These are phyloP conservation scores for Hebeloma cylindrosporum DNA, from an alignment of 768 basidiomycete genomes.

Conservation along the genomic window DNA sequence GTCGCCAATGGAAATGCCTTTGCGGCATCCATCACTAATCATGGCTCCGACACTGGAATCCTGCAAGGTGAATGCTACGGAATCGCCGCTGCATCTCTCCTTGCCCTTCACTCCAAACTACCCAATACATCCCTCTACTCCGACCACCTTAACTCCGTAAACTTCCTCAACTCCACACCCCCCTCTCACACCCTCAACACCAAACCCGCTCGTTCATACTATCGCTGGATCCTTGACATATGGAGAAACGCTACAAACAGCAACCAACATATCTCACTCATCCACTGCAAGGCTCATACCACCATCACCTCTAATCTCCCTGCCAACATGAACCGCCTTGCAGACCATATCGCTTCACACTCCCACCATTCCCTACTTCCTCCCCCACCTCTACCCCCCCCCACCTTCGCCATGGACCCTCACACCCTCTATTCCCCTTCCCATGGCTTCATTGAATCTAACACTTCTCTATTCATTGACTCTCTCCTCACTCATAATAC, in stretches of 20 bases:
- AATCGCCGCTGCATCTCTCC: neutral
- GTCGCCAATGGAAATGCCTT: neutral
- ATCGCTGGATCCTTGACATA: slow-evolving; percentile 8
- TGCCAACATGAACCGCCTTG: neutral
- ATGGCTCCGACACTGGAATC: slow-evolving; percentile 1
- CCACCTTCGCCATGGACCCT: slow-evolving; percentile 2
- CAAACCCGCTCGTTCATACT: slow-evolving; percentile 5
- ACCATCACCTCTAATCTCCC: neutral
- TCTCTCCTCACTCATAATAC: too few species aligned
- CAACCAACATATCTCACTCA: neutral
- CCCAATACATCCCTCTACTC: neutral
- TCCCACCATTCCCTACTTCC: neutral
- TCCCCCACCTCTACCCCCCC: neutral
- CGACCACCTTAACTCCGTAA: slow-evolving; percentile 8
- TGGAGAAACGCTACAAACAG: neutral
- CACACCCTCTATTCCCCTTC: neutral
- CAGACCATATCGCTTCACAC: neutral
- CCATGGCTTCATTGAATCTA: neutral
- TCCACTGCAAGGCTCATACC: slow-evolving; percentile 4
- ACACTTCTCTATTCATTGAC: neutral
- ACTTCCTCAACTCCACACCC: neutral
- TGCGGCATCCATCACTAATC: neutral
- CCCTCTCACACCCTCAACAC: neutral
- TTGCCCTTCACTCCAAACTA: neutral
- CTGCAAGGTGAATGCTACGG: slow-evolving; percentile 5